Percentiles rank a stretch among this genome's conserved stretches.
Conservation (phyloP, 345 rosid genomes). For the Reutealis trisperma region DNA sequence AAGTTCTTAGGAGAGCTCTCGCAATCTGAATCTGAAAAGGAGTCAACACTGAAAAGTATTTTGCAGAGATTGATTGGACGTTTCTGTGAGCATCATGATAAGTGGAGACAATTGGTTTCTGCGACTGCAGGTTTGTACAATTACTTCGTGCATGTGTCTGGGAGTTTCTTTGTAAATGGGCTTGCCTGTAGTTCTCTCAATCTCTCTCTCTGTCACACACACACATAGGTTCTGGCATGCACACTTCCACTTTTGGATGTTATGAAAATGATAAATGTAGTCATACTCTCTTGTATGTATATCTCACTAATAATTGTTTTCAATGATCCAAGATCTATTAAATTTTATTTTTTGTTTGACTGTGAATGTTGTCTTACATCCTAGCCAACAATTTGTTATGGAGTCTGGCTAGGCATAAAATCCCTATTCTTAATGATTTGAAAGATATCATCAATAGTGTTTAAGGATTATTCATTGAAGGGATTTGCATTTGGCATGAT, state of each 20-base stretch:
- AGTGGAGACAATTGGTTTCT: constrained; percentile 82
- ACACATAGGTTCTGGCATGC: neutral
- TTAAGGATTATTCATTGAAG: neutral
- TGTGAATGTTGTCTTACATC: neutral
- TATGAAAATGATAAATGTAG: neutral
- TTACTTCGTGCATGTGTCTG: constrained; percentile 10
- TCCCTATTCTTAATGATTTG: neutral
- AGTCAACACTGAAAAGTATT: constrained; percentile 70
- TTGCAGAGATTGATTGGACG: constrained; percentile 68
- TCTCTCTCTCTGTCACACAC: neutral
- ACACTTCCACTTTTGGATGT: neutral
- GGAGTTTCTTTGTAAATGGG: neutral
- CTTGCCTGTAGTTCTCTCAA: neutral
- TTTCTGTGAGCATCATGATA: constrained; percentile 73
- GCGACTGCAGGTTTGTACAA: constrained; percentile 62
- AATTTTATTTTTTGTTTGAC: neutral
- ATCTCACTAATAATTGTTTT: neutral
- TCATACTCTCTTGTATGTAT: neutral
- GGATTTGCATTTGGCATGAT: neutral
- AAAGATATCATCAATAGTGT: neutral
- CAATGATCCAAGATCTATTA: neutral
- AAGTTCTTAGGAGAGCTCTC: constrained; percentile 63
- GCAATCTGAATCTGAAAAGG: constrained; percentile 83
- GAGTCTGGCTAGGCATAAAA: neutral
- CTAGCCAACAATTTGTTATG: neutral